A percentile compares a stretch with the other conserved stretches of the same genome.
Evolutionary conservation across 2,329 filamentous ascomycete species (phyloP).

Genomic region (Coniochaeta sp.): DNA sequence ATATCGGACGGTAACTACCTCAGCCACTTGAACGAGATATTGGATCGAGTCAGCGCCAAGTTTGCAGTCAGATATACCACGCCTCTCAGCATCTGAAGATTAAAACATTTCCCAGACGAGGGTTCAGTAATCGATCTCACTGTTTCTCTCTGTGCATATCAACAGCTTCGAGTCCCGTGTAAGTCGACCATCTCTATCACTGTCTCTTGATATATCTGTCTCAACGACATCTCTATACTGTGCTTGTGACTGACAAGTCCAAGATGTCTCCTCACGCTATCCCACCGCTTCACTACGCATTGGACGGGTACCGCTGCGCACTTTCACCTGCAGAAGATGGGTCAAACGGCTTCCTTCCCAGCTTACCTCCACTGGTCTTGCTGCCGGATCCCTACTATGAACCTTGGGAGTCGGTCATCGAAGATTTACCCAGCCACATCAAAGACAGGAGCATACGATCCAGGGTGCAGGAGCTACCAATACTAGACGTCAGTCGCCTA

Average conservation of each 20-base stretch:
- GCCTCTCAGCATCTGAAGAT: not conserved
- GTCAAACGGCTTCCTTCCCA: slow-evolving; percentile 68
- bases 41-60: not conserved
- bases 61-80: not conserved
- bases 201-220: too few relatives aligned
- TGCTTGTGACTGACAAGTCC: too few relatives aligned
- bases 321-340: not conserved
- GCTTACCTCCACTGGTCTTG: slow-evolving; percentile 55
- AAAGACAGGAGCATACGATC: slow-evolving; percentile 56
- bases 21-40: not conserved
- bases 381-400: slow-evolving; percentile 68
- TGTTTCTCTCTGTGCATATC: too few relatives aligned
- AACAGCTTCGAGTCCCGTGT: too few relatives aligned
- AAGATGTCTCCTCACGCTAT: slow-evolving; percentile 36
- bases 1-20: not conserved
- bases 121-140: not conserved
- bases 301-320: not conserved
- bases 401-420: slow-evolving; percentile 68
- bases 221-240: too few relatives aligned
- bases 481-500: slow-evolving; percentile 61
- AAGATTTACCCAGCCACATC: slow-evolving; percentile 61
- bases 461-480: slow-evolving; percentile 57
- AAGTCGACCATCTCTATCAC: too few relatives aligned
- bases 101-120: not conserved
- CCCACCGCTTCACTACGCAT: not conserved